phyloP scores from a whole-genome alignment of 2,329 filamentous ascomycete species.

The Alternaria consortialis region DNA sequence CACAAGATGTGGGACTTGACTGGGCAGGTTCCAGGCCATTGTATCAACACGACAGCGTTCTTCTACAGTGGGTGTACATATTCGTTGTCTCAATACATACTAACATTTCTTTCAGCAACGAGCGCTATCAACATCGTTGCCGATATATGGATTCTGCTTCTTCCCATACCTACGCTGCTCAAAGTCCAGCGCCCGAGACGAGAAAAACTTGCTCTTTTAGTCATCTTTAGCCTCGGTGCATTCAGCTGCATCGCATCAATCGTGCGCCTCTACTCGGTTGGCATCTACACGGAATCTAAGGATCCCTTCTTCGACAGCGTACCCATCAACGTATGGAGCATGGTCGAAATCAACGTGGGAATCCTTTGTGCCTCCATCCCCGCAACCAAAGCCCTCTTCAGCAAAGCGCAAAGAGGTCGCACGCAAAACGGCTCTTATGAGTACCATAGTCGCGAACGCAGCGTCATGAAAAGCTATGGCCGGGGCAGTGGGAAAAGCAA shows the following conservation, averaged over 20 bases:
- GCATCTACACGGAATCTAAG: conserved; percentile 51
- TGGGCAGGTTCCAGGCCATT: conserved; percentile 34
- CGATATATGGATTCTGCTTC: conserved; percentile 82
- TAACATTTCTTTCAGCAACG: not conserved
- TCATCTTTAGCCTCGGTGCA: conserved; percentile 83
- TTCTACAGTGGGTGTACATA: conserved; percentile 11
- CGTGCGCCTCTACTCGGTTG: conserved; percentile 61
- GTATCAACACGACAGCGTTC: conserved; percentile 46
- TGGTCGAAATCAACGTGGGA: conserved; percentile 87
- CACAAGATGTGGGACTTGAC: conserved; percentile 47
- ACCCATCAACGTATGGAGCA: conserved; percentile 90
- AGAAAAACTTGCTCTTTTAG: conserved; percentile 68
- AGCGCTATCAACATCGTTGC: conserved; percentile 73
- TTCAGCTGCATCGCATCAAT: conserved; percentile 89
- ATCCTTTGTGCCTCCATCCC: conserved; percentile 90
- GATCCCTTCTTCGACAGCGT: conserved; percentile 75
- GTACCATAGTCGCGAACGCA: conserved; percentile 34
- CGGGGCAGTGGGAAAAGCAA: not conserved
- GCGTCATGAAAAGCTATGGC: conserved; percentile 15
- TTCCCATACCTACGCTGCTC: conserved; percentile 86
- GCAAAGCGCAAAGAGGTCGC: conserved; percentile 21
- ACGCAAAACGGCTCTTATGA: conserved; percentile 25
- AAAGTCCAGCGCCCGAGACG: conserved; percentile 80
- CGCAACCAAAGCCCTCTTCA: conserved; percentile 77
- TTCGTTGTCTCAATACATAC: not conserved